phyloP scores from a whole-genome alignment of 2,329 filamentous ascomycete species.

The Microcyclosporella mali region DNA sequence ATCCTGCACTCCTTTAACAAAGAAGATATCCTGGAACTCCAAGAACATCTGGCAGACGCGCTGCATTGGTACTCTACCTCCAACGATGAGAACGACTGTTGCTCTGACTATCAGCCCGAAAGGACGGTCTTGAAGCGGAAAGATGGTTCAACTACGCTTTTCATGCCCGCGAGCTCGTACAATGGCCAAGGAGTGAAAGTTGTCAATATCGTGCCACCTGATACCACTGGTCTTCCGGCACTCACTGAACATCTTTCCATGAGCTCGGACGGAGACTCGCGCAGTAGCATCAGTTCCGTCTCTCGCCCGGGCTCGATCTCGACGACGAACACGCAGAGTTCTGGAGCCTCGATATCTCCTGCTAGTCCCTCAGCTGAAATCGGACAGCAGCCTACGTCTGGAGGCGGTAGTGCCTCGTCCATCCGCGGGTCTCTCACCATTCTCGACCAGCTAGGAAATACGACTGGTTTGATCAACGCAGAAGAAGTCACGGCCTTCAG shows the following conservation, averaged over 20 bases:
- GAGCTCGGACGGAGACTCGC: slow-evolving; percentile 18
- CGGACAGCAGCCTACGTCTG: slow-evolving; percentile 12
- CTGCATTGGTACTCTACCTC: slow-evolving; percentile 61
- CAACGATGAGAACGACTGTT: slow-evolving; percentile 51
- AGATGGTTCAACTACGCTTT: slow-evolving; percentile 57
- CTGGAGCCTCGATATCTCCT: slow-evolving; percentile 15
- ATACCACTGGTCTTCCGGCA: slow-evolving; percentile 20
- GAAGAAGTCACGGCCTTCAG: slow-evolving; percentile 64
- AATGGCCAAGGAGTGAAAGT: slow-evolving; percentile 60
- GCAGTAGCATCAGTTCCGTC: slow-evolving; percentile 23
- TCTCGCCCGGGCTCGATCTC: slow-evolving; percentile 27
- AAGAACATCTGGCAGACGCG: slow-evolving; percentile 53
- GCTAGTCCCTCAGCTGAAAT: slow-evolving; percentile 22
- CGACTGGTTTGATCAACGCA: slow-evolving; percentile 59
- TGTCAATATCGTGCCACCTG: slow-evolving; percentile 47
- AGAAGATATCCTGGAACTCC: slow-evolving; percentile 53
- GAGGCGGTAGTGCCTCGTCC: slow-evolving; percentile 28
- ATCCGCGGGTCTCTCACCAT: slow-evolving; percentile 55
- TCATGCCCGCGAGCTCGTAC: slow-evolving; percentile 60
- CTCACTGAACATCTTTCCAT: slow-evolving; percentile 23
- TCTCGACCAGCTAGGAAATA: slow-evolving; percentile 51
- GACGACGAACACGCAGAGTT: slow-evolving; percentile 23
- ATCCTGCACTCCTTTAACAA: slow-evolving; percentile 51
- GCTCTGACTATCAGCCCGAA: slow-evolving; percentile 55
- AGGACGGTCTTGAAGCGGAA: slow-evolving; percentile 55